Evolutionary conservation across 768 basidiomycete genomes (phyloP).

Genomic region (Tylopilus sp.): DNA sequence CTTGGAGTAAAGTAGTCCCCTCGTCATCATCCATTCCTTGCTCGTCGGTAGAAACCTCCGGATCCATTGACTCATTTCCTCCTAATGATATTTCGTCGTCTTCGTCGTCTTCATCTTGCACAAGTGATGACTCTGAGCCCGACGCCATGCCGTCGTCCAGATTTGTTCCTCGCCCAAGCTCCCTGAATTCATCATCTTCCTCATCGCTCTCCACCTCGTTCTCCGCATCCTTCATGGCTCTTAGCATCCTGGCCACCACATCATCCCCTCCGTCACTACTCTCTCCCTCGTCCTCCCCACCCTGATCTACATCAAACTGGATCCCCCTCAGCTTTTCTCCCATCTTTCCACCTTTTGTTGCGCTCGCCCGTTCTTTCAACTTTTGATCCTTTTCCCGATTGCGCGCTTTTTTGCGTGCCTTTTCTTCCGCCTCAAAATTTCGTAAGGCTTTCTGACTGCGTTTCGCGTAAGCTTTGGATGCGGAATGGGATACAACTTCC

Average conservation of each 20-base stretch:
- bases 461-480: constrained; percentile 42
- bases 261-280: constrained; percentile 23
- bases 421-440: constrained; percentile 36
- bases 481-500: constrained; percentile 45
- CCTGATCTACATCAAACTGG: constrained; percentile 4
- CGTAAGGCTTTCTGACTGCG: constrained; percentile 36
- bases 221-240: constrained; percentile 29
- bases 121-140: constrained; percentile 14
- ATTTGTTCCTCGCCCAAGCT: constrained; percentile 6
- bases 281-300: constrained; percentile 22
- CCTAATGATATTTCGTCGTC: constrained; percentile 9
- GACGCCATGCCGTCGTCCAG: constrained; percentile 8
- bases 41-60: constrained; percentile 16
- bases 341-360: constrained; percentile 9
- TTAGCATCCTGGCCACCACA: constrained; percentile 25
- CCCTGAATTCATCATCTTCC: constrained; percentile 14
- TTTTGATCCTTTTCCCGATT: constrained; percentile 48
- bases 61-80: constrained; percentile 9
- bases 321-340: constrained; percentile 15
- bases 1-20: neutral
- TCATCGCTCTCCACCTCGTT: constrained; percentile 16
- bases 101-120: constrained; percentile 15
- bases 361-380: constrained; percentile 46
- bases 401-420: constrained; percentile 39
- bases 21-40: constrained; percentile 18